Conservation (phyloP, 306 rosid genomes). For the Hippophae rhamnoides region DNA sequence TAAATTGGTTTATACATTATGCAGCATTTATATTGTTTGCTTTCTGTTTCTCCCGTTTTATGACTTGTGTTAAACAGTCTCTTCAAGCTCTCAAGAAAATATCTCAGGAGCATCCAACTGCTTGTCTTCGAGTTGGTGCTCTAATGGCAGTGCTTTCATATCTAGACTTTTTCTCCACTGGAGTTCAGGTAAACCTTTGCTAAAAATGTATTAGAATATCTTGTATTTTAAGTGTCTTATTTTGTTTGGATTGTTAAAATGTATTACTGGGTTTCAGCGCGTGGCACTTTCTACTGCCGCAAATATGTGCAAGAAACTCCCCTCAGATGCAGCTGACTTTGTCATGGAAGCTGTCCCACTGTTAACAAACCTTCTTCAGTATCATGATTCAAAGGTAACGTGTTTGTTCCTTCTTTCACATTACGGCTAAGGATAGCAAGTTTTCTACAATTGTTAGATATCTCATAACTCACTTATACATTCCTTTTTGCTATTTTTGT, state of each 20-base stretch:
- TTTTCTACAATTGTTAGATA: neutral
- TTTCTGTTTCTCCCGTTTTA: slow-evolving; percentile 26
- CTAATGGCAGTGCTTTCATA: slow-evolving; percentile 99
- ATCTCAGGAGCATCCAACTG: slow-evolving; percentile 98
- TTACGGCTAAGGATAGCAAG: neutral
- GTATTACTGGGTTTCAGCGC: slow-evolving; percentile 42
- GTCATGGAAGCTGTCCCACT: slow-evolving; percentile 99
- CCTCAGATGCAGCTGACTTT: slow-evolving; percentile 98
- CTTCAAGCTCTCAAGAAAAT: slow-evolving; percentile 98
- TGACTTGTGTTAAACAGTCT: slow-evolving; percentile 50
- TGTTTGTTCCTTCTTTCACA: neutral
- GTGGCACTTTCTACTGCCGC: slow-evolving; percentile 99
- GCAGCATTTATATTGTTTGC: neutral
- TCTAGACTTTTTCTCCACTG: slow-evolving; percentile 90
- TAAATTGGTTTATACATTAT: neutral
- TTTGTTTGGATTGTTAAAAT: neutral
- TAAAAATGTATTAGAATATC: slow-evolving; percentile 4
- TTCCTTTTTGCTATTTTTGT: slow-evolving; percentile 12
- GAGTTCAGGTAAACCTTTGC: slow-evolving; percentile 71
- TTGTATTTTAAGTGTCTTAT: neutral
- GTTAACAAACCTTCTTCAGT: slow-evolving; percentile 90
- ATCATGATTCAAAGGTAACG: slow-evolving; percentile 86
- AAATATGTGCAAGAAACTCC: slow-evolving; percentile 99
- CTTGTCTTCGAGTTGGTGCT: slow-evolving; percentile 97
- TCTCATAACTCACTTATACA: slow-evolving; percentile 1